These are phyloP conservation scores for Stentor coeruleus DNA, from an alignment of 73 alveolate genomes.

Conservation along the genomic window DNA sequence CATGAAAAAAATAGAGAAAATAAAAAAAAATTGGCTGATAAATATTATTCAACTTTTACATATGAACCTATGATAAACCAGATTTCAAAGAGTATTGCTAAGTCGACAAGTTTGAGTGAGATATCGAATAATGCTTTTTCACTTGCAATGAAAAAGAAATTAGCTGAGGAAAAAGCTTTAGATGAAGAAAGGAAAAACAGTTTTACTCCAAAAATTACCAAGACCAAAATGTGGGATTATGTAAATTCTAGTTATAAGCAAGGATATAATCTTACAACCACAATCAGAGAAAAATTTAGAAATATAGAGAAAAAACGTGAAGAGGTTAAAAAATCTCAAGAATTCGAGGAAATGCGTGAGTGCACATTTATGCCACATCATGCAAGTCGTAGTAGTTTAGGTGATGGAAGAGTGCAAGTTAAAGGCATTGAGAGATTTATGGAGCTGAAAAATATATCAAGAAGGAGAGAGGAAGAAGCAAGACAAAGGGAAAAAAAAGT, in stretches of 20 bases:
- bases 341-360: constrained; percentile 2
- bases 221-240: background rate
- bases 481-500: constrained; percentile 17
- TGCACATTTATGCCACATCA: constrained; percentile 12
- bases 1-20: background rate
- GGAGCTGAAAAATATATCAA: background rate
- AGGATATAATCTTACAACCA: background rate
- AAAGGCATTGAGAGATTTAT: constrained; percentile 21
- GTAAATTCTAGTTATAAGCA: background rate
- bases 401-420: background rate
- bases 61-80: background rate
- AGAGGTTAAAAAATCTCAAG: background rate
- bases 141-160: background rate
- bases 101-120: constrained; percentile 7
- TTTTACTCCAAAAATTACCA: constrained; percentile 18
- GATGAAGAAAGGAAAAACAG: background rate
- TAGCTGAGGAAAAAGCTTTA: background rate
- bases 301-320: background rate
- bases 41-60: background rate
- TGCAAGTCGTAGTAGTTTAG: too few species aligned
- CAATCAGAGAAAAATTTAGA: background rate
- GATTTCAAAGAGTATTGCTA: background rate
- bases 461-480: background rate
- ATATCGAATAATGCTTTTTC: background rate
- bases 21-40: background rate